Evolutionary conservation across 805 yeast genomes (phyloP).

Genomic region (Hanseniaspora hatyaiensis): DNA sequence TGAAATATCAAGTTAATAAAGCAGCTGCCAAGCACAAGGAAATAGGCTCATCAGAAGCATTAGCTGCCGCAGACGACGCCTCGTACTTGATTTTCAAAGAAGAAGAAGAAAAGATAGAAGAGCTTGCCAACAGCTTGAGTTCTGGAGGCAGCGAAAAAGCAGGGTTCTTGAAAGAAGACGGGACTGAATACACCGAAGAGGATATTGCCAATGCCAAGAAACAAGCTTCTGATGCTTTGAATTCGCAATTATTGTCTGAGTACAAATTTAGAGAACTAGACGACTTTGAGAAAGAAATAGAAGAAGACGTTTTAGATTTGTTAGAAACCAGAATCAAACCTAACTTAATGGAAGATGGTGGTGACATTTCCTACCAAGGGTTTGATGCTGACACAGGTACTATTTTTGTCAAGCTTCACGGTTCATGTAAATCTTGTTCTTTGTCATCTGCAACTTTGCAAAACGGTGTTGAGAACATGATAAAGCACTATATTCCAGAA

Average conservation of each 20-base stretch:
- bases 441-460: conserved; percentile 83
- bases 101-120: conserved; percentile 18
- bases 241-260: not conserved
- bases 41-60: no score
- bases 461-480: conserved; percentile 94
- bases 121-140: not conserved
- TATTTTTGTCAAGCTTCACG: conserved; percentile 78
- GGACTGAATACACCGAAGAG: conserved; percentile 28
- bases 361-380: conserved; percentile 81
- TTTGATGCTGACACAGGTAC: conserved; percentile 78
- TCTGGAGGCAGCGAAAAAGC: not conserved
- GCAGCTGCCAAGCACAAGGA: not conserved
- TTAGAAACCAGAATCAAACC: conserved; percentile 93
- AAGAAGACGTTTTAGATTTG: conserved; percentile 80
- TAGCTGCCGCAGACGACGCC: no score
- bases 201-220: conserved; percentile 24
- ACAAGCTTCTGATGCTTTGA: conserved; percentile 27
- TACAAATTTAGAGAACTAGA: conserved; percentile 25
- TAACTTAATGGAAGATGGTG: conserved; percentile 97
- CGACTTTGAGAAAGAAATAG: conserved; percentile 69
- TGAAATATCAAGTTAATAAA: conserved; percentile 3
- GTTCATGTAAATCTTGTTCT: conserved; percentile 93
- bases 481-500: conserved; percentile 92
- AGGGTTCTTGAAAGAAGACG: not conserved
- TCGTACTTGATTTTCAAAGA: conserved; percentile 18